A percentile compares a stretch with the other conserved stretches of the same genome.
Evolutionary conservation across 257 asterid genomes (phyloP).

Genomic region (Ligustrum vulgare): DNA sequence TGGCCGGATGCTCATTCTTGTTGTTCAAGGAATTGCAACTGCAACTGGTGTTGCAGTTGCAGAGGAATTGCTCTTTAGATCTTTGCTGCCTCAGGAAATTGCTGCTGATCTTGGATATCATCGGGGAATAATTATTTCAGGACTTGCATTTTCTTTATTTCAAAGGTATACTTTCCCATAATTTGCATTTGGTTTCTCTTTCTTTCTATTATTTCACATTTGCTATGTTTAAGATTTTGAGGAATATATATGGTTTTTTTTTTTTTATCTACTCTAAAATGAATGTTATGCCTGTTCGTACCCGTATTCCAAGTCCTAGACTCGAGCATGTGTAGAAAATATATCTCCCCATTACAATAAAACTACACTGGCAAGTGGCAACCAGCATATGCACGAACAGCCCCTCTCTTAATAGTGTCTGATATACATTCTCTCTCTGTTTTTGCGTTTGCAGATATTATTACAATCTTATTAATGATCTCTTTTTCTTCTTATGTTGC

Average conservation of each 20-base stretch:
- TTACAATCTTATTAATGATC: background rate
- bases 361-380: background rate
- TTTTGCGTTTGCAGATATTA: background rate
- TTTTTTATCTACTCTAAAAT: background rate
- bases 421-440: background rate
- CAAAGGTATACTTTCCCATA: conserved; percentile 58
- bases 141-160: conserved; percentile 66
- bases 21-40: conserved; percentile 54
- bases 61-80: conserved; percentile 85
- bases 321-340: background rate
- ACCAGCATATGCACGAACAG: background rate
- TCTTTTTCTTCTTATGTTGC: conserved; percentile 15
- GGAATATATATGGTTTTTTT: background rate
- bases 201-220: background rate
- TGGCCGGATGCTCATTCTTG: conserved; percentile 44
- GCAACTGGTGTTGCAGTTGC: conserved; percentile 71
- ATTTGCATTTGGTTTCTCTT: conserved; percentile 11
- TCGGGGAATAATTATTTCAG: conserved; percentile 74
- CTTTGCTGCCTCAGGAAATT: conserved; percentile 96
- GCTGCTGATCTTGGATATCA: conserved; percentile 77
- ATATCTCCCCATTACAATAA: background rate
- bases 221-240: background rate
- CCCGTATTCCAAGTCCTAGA: background rate
- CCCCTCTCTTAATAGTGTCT: background rate
- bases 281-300: background rate